Evolutionary conservation across 2,329 filamentous ascomycete species (phyloP).

Genomic region (Aaosphaeria arxii): DNA sequence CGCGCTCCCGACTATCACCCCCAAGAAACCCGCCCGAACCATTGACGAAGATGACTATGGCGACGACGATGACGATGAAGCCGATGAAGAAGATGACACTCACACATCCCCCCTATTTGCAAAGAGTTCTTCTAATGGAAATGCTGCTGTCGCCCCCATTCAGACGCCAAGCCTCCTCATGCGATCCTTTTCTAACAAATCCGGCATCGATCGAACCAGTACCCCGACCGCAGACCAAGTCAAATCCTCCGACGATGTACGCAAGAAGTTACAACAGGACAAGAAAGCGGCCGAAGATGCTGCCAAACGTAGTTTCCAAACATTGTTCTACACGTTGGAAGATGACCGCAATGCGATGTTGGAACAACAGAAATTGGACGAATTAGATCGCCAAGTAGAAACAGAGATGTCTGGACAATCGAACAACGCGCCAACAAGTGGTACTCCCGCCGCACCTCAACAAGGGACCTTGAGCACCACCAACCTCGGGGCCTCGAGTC

Average conservation of each 20-base stretch:
- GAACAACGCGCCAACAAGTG: slow-evolving; percentile 48
- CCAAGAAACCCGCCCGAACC: slow-evolving; percentile 73
- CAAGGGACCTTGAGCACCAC: slow-evolving; percentile 89
- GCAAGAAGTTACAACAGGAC: slow-evolving; percentile 88
- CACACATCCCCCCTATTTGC: slow-evolving; percentile 49
- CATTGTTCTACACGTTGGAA: slow-evolving; percentile 91
- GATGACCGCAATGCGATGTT: slow-evolving; percentile 95
- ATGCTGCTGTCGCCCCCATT: slow-evolving; percentile 51
- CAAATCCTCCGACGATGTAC: slow-evolving; percentile 80
- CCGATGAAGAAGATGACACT: slow-evolving; percentile 45
- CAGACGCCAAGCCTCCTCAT: slow-evolving; percentile 68
- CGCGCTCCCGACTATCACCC: slow-evolving; percentile 47
- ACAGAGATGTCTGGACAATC: slow-evolving; percentile 77
- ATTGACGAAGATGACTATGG: slow-evolving; percentile 86
- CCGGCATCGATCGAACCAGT: slow-evolving; percentile 58
- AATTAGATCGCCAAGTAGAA: slow-evolving; percentile 93
- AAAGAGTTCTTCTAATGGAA: slow-evolving; percentile 51
- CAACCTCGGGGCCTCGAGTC: slow-evolving; percentile 90
- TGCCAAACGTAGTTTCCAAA: slow-evolving; percentile 86
- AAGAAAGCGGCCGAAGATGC: slow-evolving; percentile 88
- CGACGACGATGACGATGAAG: slow-evolving; percentile 71
- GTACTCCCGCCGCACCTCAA: slow-evolving; percentile 55
- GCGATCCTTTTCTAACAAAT: slow-evolving; percentile 63
- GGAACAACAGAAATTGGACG: slow-evolving; percentile 94
- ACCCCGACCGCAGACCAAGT: slow-evolving; percentile 55